Base-by-base conservation (phyloP, 495 filamentous ascomycete species). In the Xylaria longipes region DNA sequence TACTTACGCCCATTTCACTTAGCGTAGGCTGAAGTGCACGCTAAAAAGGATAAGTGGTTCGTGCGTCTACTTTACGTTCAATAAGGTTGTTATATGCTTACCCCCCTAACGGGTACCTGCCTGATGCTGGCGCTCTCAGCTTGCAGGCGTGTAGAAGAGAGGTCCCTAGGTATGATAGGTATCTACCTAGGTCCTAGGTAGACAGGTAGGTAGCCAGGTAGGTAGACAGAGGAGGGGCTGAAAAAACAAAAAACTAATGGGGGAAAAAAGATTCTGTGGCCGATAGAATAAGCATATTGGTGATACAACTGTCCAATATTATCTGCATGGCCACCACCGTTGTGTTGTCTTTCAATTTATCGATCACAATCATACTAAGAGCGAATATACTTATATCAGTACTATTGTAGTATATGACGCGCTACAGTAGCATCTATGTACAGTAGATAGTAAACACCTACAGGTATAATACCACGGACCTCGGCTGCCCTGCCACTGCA, bases 71-170 rank as follows among this genome's bases (percentile, higher is more conserved):
- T 33, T 25, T 35, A 35, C 2, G 3, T 54, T 12, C 29, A 3
- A 33, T 58, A 22, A 29, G 31, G 50, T 29, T 54, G 3, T 60
- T 17, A 37, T 37, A 37, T 14, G 57, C 57, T 37, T 22, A 60
- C 57, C 31, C 57, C 54, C 54, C 17, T n/a, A 60, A 31, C 48
- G 65, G 46, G 65, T 67, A 54, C 48, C 57, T 60, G 57, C 57
- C 57, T 60, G n/a, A 37, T 37, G 57, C 15, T 33, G 31, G 63
- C 63, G 43, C 63, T 48, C 45, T 65, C 63, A 65, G 63, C 63
- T 65, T 12, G 9, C 29, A 65, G 63, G 41, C 43, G 43, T 25
- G 31, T n/a, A 60, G 33, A 12, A 22, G 15, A 37, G 57, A 60
- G 33, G 31, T 56, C 27, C 29, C 17, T 29, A n/a, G n/a, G n/a